Evolutionary conservation across 192 early-diverging fungal genomes (phyloP), one percentile per base, ranked within the genome.

Genomic region (Spizellomyces punctatus): DNA sequence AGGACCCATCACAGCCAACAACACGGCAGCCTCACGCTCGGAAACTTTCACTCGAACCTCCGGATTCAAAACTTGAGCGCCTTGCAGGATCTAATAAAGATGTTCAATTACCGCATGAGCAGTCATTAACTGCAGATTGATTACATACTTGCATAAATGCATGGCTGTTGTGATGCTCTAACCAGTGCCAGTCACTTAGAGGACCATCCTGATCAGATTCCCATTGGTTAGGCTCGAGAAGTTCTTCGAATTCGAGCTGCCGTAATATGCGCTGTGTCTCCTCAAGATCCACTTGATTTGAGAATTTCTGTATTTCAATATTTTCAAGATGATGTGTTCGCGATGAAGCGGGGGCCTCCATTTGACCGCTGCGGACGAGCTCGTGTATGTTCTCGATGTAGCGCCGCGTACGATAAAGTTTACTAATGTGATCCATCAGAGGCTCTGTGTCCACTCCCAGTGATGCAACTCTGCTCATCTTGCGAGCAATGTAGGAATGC

Each of bases 1-100:
- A 17, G 72, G 72, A 6, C 77, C 72, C 42, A 49, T 27, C 61
- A 79, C 4, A 6, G 63, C 70, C 8, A 84, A 36, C 0, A 84
- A 46, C 0, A 83, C 61, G n/a, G 57, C 72, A 6, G 70, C 76
- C 45, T 78, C 74, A 8, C 66, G 58, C 16, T 66, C 63, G 36
- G 59, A 70, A 45, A 72, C 58, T 46, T 62, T 62, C 12, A 55
- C 27, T 42, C n/a, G 17, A 8, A 78, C 58, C 50, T 71, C 41
- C 14, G 65, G 66, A 43, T 69, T 58, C 5, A 45, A 22, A 10
- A 47, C 41, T 71, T 71, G 55, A 22, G 66, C 41, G 8, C 63
- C 36, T 61, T 79, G 71, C 16, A 80, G 46, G 46, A 74, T 45
- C 79, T 80, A 36, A 59, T 41, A 16, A 22, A 17, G 10, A 71